Conservation (phyloP, 352 stramenopile genomes). For the Chrysophaeum taylorii region DNA sequence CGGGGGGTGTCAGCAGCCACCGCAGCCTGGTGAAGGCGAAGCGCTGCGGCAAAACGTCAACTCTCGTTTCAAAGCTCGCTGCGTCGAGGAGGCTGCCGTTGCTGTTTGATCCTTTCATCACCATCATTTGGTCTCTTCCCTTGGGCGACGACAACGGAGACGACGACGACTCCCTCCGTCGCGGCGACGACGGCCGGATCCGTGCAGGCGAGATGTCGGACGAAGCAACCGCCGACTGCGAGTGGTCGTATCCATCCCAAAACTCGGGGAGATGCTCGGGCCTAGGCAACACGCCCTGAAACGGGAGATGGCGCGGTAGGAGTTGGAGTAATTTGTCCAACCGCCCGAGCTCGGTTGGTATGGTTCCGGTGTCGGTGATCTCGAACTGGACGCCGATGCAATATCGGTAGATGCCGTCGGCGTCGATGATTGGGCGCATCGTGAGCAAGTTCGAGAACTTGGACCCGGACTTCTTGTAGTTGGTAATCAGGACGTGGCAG, state of each 20-base stretch:
- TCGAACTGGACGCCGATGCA: constrained; percentile 4
- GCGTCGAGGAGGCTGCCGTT: no score
- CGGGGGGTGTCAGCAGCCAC: neutral
- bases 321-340: neutral
- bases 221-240: no score
- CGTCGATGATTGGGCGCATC: constrained; percentile 29
- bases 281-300: neutral
- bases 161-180: no score
- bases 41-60: neutral
- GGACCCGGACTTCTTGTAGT: constrained; percentile 35
- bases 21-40: neutral
- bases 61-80: no score
- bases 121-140: constrained; percentile 8
- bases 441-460: constrained; percentile 32
- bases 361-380: neutral
- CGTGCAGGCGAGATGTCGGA: no score
- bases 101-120: no score
- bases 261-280: no score
- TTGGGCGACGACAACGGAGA: no score
- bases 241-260: no score
- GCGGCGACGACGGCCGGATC: no score
- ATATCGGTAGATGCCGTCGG: neutral
- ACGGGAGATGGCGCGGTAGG: neutral
- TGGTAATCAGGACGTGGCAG: constrained; percentile 30
- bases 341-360: neutral